Evolutionary conservation across 1,284 basidiomycete genomes (phyloP).

Genomic region (Sanghuangporus weigelae): DNA sequence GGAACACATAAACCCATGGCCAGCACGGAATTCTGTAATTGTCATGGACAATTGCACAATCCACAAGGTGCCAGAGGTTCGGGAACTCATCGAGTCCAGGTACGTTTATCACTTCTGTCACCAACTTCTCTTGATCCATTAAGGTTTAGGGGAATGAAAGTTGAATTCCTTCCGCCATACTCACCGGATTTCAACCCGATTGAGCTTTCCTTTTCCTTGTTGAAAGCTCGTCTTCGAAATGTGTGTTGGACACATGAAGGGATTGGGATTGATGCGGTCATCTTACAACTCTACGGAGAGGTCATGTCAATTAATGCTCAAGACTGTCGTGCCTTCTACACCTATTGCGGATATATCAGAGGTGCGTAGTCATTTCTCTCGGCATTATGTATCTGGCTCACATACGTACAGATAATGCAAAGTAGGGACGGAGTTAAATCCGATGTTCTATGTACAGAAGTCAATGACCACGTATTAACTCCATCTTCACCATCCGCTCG

Average conservation of each 20-base stretch:
- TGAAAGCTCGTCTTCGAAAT: slow-evolving; percentile 14
- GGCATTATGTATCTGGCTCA: too few relatives aligned
- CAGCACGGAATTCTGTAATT: slow-evolving; percentile 26
- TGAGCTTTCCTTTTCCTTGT: slow-evolving; percentile 17
- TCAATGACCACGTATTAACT: background rate
- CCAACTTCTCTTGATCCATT: too few relatives aligned
- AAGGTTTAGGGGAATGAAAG: slow-evolving; percentile 14
- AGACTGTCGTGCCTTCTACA: background rate
- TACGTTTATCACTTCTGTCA: background rate
- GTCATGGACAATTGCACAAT: slow-evolving; percentile 33
- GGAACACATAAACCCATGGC: slow-evolving; percentile 27
- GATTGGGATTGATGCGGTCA: too few relatives aligned
- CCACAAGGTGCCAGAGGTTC: slow-evolving; percentile 21
- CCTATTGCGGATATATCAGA: background rate
- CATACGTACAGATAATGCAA: background rate
- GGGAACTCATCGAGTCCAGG: background rate
- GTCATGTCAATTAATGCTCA: background rate
- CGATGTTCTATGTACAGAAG: too few relatives aligned
- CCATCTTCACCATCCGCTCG: background rate
- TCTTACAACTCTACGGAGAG: background rate
- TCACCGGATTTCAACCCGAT: slow-evolving; percentile 23
- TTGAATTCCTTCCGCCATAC: slow-evolving; percentile 19
- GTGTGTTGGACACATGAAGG: too few relatives aligned
- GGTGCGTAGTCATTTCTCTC: background rate
- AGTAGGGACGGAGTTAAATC: background rate